A percentile compares a stretch with the other conserved stretches of the same genome.
Evolutionary conservation across 2,329 filamentous ascomycete species (phyloP).

Genomic region (Talaromyces sp.): DNA sequence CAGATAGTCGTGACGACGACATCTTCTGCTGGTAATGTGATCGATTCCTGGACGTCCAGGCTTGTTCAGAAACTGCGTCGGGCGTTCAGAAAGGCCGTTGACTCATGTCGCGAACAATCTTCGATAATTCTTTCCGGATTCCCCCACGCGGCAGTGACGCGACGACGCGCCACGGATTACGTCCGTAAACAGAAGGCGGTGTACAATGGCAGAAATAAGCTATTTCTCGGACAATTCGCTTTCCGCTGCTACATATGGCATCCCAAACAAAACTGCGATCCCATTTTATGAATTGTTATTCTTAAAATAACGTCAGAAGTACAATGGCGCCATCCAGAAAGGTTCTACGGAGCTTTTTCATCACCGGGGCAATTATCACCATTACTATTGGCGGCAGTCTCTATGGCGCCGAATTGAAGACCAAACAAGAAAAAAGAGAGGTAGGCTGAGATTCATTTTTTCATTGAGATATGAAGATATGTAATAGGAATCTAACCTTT

Average conservation of each 20-base stretch:
- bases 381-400: conserved; percentile 53
- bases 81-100: neutral
- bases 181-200: conserved; percentile 1
- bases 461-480: neutral
- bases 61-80: neutral
- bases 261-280: neutral
- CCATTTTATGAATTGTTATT: neutral
- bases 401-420: conserved; percentile 57
- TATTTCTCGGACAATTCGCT: neutral
- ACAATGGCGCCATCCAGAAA: conserved; percentile 17
- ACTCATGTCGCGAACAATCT: neutral
- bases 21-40: neutral
- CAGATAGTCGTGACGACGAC: conserved; percentile 3
- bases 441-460: conserved; percentile 28
- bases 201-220: conserved; percentile 13
- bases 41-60: neutral
- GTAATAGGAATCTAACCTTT: neutral
- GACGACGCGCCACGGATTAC: neutral
- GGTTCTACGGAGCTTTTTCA: conserved; percentile 44
- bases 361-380: conserved; percentile 50
- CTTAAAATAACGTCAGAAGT: neutral
- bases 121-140: neutral
- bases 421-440: conserved; percentile 45
- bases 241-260: neutral
- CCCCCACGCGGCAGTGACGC: conserved; percentile 6